Evolutionary conservation across 129 eudicot genomes (phyloP).

Genomic region (Helianthus annuus): DNA sequence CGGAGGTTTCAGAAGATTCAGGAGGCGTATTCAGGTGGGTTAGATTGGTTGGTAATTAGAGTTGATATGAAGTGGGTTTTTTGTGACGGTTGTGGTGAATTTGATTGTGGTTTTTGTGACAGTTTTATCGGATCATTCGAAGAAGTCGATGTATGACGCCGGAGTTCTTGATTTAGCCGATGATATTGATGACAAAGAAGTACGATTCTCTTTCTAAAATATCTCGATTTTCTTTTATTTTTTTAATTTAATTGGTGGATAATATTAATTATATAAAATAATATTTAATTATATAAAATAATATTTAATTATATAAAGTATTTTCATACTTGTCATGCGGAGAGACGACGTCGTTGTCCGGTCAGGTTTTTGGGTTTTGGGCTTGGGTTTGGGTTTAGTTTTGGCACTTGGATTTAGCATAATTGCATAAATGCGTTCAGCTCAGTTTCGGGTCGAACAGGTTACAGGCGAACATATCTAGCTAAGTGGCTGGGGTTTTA

Average conservation of each 20-base stretch:
- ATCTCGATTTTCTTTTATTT: conserved; percentile 39
- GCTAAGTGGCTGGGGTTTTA: too few species aligned
- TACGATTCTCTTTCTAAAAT: conserved; percentile 34
- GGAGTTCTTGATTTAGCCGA: conserved; percentile 69
- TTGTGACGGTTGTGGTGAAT: background rate
- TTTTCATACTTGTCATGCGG: background rate
- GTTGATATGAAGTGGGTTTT: background rate
- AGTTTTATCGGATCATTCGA: conserved; percentile 80
- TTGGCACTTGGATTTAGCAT: too few species aligned
- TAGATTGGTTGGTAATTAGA: background rate
- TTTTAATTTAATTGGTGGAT: background rate
- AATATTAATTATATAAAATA: background rate
- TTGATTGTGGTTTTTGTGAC: background rate
- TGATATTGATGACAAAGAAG: conserved; percentile 70
- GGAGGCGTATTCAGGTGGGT: conserved; percentile 85
- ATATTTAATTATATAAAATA: too few species aligned
- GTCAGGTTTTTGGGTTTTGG: too few species aligned
- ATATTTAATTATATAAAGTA: too few species aligned
- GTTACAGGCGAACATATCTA: too few species aligned
- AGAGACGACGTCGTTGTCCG: background rate
- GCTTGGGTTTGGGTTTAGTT: conserved; percentile 2
- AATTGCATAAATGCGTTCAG: too few species aligned
- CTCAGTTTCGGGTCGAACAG: too few species aligned
- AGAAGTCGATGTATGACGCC: conserved; percentile 84
- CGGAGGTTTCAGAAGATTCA: conserved; percentile 79